These are phyloP conservation scores for Tylopilus felleus DNA, from an alignment of 768 basidiomycete genomes.

Conservation along the genomic window DNA sequence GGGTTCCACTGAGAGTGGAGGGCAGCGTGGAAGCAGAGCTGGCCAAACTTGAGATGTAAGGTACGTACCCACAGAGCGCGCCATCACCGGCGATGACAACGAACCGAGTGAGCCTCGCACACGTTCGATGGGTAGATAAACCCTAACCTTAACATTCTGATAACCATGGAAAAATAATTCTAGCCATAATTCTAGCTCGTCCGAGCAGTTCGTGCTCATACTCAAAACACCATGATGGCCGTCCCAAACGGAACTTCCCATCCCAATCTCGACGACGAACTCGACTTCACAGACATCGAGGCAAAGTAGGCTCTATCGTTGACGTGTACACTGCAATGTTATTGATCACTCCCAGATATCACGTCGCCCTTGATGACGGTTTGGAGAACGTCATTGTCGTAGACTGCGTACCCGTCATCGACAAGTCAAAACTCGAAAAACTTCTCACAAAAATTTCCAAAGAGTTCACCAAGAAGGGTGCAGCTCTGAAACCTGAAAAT, in stretches of 20 bases:
- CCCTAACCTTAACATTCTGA: not conserved
- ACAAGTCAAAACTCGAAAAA: slow-evolving; percentile 78
- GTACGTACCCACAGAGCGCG: not conserved
- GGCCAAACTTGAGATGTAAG: slow-evolving; percentile 4
- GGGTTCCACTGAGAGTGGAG: not conserved
- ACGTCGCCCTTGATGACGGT: slow-evolving; percentile 77
- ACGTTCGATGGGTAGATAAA: not conserved
- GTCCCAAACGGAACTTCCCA: slow-evolving; percentile 33
- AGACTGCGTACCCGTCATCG: slow-evolving; percentile 89
- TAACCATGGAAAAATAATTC: not conserved
- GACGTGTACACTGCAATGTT: slow-evolving; percentile 1
- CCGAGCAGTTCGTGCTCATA: not conserved
- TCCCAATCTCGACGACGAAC: slow-evolving; percentile 52
- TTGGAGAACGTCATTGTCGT: slow-evolving; percentile 91
- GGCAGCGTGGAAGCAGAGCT: slow-evolving; percentile 3
- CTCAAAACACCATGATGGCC: slow-evolving; percentile 41
- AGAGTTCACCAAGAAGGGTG: slow-evolving; percentile 80
- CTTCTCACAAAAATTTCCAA: slow-evolving; percentile 79
- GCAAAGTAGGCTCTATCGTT: slow-evolving; percentile 54
- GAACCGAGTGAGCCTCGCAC: not conserved
- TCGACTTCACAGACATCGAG: slow-evolving; percentile 89
- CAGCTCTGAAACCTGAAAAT: slow-evolving; percentile 68
- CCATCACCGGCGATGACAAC: not conserved
- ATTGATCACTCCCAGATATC: slow-evolving; percentile 56
- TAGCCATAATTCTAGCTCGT: not conserved